phyloP scores from a whole-genome alignment of 306 rosid genomes.

The Fragaria ananassa region DNA sequence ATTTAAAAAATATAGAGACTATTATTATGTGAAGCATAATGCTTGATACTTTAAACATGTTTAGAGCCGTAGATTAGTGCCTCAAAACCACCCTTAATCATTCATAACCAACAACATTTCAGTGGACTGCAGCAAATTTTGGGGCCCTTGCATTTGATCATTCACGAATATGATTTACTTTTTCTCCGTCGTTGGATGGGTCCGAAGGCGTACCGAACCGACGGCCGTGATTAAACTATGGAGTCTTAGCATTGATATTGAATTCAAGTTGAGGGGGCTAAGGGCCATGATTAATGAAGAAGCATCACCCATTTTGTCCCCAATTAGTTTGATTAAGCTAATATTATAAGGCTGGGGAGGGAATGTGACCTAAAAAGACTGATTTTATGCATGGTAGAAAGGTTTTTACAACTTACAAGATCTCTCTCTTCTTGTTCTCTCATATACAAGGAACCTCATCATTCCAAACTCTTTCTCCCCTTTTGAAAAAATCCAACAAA shows the following conservation, averaged over 20 bases:
- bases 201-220: slow-evolving; percentile 29
- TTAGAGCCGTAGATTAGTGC: slow-evolving; percentile 35
- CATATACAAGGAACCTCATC: slow-evolving; percentile 68
- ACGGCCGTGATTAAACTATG: slow-evolving; percentile 31
- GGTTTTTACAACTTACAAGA: slow-evolving; percentile 29
- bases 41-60: slow-evolving; percentile 21
- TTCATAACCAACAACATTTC: slow-evolving; percentile 43
- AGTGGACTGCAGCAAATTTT: slow-evolving; percentile 46
- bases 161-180: slow-evolving; percentile 27
- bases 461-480: slow-evolving; percentile 40
- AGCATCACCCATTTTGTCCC: slow-evolving; percentile 45
- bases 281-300: slow-evolving; percentile 26
- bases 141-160: slow-evolving; percentile 54
- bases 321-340: neutral
- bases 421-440: neutral
- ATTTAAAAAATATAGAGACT: too few relatives aligned
- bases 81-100: slow-evolving; percentile 36
- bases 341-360: slow-evolving; percentile 9
- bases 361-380: slow-evolving; percentile 70
- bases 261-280: slow-evolving; percentile 21
- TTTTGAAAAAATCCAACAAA: slow-evolving; percentile 43
- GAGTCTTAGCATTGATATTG: neutral
- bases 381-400: slow-evolving; percentile 40
- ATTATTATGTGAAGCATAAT: neutral
- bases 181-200: slow-evolving; percentile 61